These are phyloP conservation scores for Xylaria scruposa DNA, from an alignment of 495 filamentous ascomycete genomes.

Conservation along the genomic window DNA sequence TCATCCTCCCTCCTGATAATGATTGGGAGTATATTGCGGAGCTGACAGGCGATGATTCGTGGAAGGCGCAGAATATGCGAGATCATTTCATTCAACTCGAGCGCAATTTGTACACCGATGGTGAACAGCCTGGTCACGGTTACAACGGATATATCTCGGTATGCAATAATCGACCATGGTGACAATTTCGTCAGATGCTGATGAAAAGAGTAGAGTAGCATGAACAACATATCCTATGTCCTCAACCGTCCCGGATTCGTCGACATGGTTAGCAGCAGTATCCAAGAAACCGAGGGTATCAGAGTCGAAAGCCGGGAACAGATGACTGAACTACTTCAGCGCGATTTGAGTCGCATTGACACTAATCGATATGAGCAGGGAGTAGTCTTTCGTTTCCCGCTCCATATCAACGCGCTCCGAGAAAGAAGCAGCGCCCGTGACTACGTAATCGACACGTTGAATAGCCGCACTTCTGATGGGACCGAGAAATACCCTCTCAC, in stretches of 20 bases:
- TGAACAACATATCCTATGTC: not conserved
- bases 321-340: not conserved
- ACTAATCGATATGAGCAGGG: not conserved
- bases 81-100: slow-evolving; percentile 56
- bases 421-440: not conserved
- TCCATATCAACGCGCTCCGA: not conserved
- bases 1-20: slow-evolving; percentile 44
- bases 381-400: not conserved
- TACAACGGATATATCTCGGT: not conserved
- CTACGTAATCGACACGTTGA: not conserved
- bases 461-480: not conserved
- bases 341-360: not conserved
- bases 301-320: not conserved
- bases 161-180: not conserved
- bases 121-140: slow-evolving; percentile 44
- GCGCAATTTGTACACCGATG: slow-evolving; percentile 54
- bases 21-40: slow-evolving; percentile 54
- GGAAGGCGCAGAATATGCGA: slow-evolving; percentile 54
- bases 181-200: not conserved
- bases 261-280: not conserved
- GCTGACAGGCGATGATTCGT: slow-evolving; percentile 54
- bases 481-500: not conserved
- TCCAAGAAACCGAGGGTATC: not conserved
- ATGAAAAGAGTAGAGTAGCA: not conserved
- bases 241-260: not conserved